These are phyloP conservation scores for Candolleomyces aberdarensis DNA, from an alignment of 768 basidiomycete genomes.

Conservation along the genomic window DNA sequence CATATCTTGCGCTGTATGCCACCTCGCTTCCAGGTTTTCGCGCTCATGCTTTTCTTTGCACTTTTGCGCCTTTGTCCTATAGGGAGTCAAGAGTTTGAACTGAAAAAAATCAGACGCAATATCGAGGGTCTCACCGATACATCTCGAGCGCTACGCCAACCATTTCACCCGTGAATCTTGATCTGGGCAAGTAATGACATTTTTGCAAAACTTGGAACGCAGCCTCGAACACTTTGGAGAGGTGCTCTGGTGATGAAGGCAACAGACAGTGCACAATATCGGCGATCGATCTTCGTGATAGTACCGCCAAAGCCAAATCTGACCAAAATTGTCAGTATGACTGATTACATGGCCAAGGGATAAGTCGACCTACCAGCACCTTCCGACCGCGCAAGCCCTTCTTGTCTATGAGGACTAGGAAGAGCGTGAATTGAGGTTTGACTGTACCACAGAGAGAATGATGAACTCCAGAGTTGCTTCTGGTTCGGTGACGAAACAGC, in stretches of 20 bases:
- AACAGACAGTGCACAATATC: constrained; percentile 62
- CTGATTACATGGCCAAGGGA: no score
- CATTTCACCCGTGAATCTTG: constrained; percentile 30
- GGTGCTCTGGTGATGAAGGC: constrained; percentile 36
- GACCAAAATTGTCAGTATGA: not conserved
- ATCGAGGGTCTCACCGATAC: constrained; percentile 37
- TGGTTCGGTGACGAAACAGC: constrained; percentile 58
- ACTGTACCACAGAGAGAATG: constrained; percentile 39
- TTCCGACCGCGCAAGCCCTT: not conserved
- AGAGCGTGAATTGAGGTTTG: constrained; percentile 42
- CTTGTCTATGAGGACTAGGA: constrained; percentile 29
- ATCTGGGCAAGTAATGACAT: constrained; percentile 28
- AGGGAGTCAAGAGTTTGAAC: constrained; percentile 3
- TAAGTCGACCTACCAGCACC: not conserved
- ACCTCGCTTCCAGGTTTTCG: constrained; percentile 42
- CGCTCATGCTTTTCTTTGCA: constrained; percentile 33
- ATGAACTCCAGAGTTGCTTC: constrained; percentile 50
- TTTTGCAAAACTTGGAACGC: constrained; percentile 45
- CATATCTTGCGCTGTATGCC: constrained; percentile 63
- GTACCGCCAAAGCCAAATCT: constrained; percentile 38
- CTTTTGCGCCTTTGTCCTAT: constrained; percentile 17
- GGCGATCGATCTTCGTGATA: constrained; percentile 48
- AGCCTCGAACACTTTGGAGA: constrained; percentile 45
- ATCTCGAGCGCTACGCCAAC: constrained; percentile 46
- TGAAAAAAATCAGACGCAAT: not conserved